Conservation (phyloP, 2,329 filamentous ascomycete genomes). For the Colletotrichum noveboracense region DNA sequence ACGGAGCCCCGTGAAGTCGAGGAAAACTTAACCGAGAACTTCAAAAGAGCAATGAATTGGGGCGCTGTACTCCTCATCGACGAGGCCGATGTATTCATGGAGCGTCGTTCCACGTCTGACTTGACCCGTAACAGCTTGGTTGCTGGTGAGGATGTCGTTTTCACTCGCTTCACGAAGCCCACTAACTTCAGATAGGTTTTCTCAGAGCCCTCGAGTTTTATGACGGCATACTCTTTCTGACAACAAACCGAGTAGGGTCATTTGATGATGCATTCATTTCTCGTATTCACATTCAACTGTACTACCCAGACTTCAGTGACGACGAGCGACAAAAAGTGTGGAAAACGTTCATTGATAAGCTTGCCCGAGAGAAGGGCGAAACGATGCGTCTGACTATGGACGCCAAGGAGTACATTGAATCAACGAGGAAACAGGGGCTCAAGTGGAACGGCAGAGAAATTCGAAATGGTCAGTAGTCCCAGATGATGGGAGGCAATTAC, state of each 20-base stretch:
- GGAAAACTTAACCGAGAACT: conserved; percentile 13
- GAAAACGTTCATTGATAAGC: conserved; percentile 31
- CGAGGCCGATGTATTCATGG: conserved; percentile 30
- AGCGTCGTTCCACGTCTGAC: conserved; percentile 19
- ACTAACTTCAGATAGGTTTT: conserved; percentile 14
- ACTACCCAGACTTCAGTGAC: conserved; percentile 31
- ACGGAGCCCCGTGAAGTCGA: conserved; percentile 14
- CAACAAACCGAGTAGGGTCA: conserved; percentile 30
- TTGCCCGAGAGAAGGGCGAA: conserved; percentile 25
- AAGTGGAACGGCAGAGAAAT: conserved; percentile 31
- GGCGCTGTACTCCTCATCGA: conserved; percentile 32
- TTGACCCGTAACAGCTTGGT: conserved; percentile 18
- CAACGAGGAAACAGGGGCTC: conserved; percentile 6
- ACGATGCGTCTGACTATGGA: conserved; percentile 26
- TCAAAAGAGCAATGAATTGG: conserved; percentile 28
- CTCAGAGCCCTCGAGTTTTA: conserved; percentile 33
- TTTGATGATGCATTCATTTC: conserved; percentile 38
- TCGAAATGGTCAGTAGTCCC: conserved; percentile 22
- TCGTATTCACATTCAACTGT: conserved; percentile 31
- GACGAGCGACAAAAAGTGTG: conserved; percentile 29
- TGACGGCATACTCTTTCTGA: conserved; percentile 35
- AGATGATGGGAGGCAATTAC: too few species aligned
- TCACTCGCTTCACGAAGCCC: too few species aligned
- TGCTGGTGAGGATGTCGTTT: not conserved
- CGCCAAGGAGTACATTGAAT: conserved; percentile 23